Evolutionary conservation across 805 yeast genomes (phyloP), one percentile per base, ranked within the genome.

Genomic region (Ogataea philodendri): DNA sequence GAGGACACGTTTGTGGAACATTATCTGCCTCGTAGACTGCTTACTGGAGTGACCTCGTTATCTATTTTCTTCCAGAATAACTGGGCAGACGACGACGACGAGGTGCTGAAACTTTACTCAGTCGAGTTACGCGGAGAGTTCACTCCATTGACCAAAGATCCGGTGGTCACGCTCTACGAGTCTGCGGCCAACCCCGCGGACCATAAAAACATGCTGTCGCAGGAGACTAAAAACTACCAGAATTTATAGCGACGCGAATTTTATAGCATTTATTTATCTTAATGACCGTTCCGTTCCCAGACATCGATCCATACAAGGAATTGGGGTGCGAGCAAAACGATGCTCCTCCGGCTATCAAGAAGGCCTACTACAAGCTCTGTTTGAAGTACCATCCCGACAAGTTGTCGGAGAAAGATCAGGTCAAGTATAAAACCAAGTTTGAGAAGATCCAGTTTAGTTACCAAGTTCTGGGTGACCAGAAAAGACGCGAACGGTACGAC

Each of bases 151-250:
- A 57, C 65, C 20, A 72, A 71, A 43, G 85, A 83, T 26, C 95
- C 96, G 0, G 75, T 86, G 11, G 69, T 83, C 10, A 70, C 95
- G 0, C 54, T 84, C 14, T 90, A 89, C 58, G 97, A 90, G 60
- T 75, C 88, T 37, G 94, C 96, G 0, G 93, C 97, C 3, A 89
- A 89, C 56, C 96, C 96, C 0, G 76, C 81, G 1, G 97, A 89
- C 55, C 97, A 90, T 58, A 77, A 71, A 46, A 69, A 60, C 31
- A 14, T 60, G 28, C 57, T 53, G 11, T 30, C 38, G 11, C 42
- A 48, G 15, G 56, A 54, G 30, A 46, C 43, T 23, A 31, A 34
- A 22, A 49, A 50, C 35, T 37, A 31, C 30, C 51, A 49, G 25
- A 41, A 30, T 26, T 18, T 36, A 10, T 36, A 22, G 22, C 22